Evolutionary conservation across 2,329 filamentous ascomycete species (phyloP).

Genomic region (Chaetomium olivaceum): DNA sequence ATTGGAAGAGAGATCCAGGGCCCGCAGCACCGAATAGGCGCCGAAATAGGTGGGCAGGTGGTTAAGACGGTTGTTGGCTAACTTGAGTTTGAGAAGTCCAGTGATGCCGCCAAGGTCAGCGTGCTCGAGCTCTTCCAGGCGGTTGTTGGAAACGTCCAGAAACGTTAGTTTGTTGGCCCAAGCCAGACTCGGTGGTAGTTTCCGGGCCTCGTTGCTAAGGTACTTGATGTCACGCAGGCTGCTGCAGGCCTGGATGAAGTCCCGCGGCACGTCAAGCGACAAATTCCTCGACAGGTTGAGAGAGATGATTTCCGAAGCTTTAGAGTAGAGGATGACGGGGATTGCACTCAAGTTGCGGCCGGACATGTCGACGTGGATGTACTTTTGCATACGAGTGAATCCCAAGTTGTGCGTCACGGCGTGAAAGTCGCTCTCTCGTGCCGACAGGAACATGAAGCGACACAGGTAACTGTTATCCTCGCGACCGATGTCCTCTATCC

Average conservation of each 20-base stretch:
- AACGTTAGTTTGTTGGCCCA: constrained; percentile 80
- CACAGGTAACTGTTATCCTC: constrained; percentile 98
- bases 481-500: constrained; percentile 87
- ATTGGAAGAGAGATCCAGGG: constrained; percentile 91
- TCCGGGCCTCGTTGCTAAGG: constrained; percentile 88
- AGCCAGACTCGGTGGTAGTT: constrained; percentile 79
- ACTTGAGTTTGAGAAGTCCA: constrained; percentile 81
- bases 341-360: constrained; percentile 92
- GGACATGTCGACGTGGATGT: constrained; percentile 89
- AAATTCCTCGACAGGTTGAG: constrained; percentile 92
- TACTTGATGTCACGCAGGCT: constrained; percentile 94
- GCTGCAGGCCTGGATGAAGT: constrained; percentile 92
- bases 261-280: constrained; percentile 87
- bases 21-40: constrained; percentile 75
- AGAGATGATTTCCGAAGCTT: constrained; percentile 88
- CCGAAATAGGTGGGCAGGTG: constrained; percentile 80
- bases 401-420: constrained; percentile 75
- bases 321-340: constrained; percentile 89
- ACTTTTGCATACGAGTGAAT: constrained; percentile 80
- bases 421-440: constrained; percentile 79
- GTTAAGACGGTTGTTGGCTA: constrained; percentile 89
- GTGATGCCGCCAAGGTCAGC: constrained; percentile 75
- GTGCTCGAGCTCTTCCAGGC: constrained; percentile 81
- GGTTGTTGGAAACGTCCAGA: constrained; percentile 93
- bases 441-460: constrained; percentile 90